Evolutionary conservation across 495 filamentous ascomycete genomes (phyloP).

Genomic region (Darksidea phi): DNA sequence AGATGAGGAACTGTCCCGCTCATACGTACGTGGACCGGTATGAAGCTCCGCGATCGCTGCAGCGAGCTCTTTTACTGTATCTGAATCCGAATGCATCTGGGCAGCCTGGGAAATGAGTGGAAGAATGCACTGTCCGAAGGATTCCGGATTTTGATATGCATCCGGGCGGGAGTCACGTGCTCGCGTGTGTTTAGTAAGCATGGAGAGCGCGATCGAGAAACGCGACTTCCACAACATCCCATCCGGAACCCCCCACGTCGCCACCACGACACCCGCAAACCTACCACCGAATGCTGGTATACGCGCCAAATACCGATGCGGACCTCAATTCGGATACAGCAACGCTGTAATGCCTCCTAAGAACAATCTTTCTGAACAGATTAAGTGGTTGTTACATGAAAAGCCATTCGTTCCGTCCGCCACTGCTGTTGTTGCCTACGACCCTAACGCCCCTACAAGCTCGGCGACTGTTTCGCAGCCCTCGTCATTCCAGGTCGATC

Average conservation of each 20-base stretch:
- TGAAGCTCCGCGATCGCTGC: conserved; percentile 20
- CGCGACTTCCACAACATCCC: conserved; percentile 12
- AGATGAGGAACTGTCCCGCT: too few species aligned
- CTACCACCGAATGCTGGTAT: not conserved
- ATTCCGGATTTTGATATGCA: not conserved
- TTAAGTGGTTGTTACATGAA: conserved; percentile 58
- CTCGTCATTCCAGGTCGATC: not conserved
- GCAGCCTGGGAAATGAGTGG: not conserved
- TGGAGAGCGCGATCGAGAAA: conserved; percentile 21
- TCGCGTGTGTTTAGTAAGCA: conserved; percentile 15
- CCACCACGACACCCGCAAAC: not conserved
- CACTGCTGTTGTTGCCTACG: conserved; percentile 19
- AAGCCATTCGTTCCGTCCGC: conserved; percentile 44
- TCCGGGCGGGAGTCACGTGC: conserved; percentile 13
- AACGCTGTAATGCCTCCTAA: conserved; percentile 57
- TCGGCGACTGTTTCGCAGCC: conserved; percentile 18
- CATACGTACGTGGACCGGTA: not conserved
- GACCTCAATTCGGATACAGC: conserved; percentile 23
- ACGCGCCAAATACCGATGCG: conserved; percentile 19
- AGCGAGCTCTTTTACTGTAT: conserved; percentile 13
- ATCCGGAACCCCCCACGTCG: not conserved
- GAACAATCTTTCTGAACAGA: conserved; percentile 60
- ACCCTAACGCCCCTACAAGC: conserved; percentile 20
- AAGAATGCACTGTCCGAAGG: too few species aligned
- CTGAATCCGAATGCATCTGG: conserved; percentile 14